Conservation (phyloP, 306 rosid species). For the Dalbergia cochinchinensis region DNA sequence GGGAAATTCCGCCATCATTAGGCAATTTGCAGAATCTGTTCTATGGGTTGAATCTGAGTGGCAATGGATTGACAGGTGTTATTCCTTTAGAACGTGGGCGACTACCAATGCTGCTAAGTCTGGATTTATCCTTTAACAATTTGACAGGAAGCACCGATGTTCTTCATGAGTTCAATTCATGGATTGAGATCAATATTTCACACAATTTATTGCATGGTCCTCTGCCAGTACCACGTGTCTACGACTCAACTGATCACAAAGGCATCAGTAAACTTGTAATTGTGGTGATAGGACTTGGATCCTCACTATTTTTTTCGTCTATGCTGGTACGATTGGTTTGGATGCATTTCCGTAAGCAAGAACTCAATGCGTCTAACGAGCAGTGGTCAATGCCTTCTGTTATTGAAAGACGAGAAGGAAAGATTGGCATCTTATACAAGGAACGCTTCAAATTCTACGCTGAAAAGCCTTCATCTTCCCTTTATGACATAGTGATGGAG, state of each 20-base stretch:
- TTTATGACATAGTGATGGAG: constrained; percentile 64
- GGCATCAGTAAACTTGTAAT: constrained; percentile 52
- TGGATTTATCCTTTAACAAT: constrained; percentile 72
- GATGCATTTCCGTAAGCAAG: constrained; percentile 7
- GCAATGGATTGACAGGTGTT: constrained; percentile 60
- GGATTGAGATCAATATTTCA: constrained; percentile 64
- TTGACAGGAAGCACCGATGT: constrained; percentile 68
- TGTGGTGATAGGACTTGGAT: constrained; percentile 68
- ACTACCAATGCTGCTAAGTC: constrained; percentile 35
- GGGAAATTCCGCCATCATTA: constrained; percentile 64
- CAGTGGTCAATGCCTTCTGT: background rate
- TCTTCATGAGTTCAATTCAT: constrained; percentile 57
- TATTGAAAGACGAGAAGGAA: constrained; percentile 31
- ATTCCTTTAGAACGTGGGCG: constrained; percentile 60
- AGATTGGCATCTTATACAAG: constrained; percentile 44
- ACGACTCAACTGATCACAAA: constrained; percentile 33
- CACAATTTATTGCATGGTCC: constrained; percentile 70
- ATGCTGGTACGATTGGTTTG: constrained; percentile 54
- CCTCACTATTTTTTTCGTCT: constrained; percentile 50
- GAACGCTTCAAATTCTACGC: constrained; percentile 43
- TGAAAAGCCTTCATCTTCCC: constrained; percentile 53
- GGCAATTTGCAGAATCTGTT: constrained; percentile 56
- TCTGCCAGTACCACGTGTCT: constrained; percentile 64
- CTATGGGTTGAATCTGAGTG: constrained; percentile 67
- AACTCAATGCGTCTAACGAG: too few species aligned